Evolutionary conservation across 345 rosid species (phyloP).

Genomic region (Ceriops tagal): DNA sequence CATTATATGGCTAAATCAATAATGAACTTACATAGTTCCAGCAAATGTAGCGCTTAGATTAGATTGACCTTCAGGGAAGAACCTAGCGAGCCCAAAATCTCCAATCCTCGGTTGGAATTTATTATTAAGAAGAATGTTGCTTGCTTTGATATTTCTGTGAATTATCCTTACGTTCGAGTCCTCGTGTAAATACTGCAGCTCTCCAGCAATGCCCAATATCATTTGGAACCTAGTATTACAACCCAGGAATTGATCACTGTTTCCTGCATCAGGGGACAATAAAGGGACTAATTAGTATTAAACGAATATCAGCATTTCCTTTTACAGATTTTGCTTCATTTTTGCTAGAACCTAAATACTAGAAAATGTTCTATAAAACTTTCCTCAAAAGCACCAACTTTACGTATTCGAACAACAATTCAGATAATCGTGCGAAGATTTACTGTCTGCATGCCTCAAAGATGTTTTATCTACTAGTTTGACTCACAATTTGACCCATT

Average conservation of each 20-base stretch:
- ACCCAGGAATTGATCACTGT: conserved; percentile 32
- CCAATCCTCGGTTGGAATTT: conserved; percentile 60
- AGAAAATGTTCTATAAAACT: no score
- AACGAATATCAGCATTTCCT: no score
- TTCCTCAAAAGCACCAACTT: no score
- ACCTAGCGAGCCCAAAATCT: conserved; percentile 72
- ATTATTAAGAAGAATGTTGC: conserved; percentile 72
- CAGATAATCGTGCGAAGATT: no score
- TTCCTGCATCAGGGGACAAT: conserved; percentile 31
- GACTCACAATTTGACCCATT: no score
- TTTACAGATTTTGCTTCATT: no score
- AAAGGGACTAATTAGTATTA: not conserved
- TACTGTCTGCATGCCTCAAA: no score
- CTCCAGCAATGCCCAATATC: conserved; percentile 58
- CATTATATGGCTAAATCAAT: not conserved
- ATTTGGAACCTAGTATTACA: conserved; percentile 58
- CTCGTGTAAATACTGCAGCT: conserved; percentile 63
- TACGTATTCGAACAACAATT: no score
- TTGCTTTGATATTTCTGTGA: conserved; percentile 71
- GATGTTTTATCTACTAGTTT: no score
- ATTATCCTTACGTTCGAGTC: conserved; percentile 59
- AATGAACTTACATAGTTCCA: conserved; percentile 56
- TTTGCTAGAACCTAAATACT: no score
- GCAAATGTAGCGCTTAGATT: conserved; percentile 64
- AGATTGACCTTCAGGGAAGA: conserved; percentile 70